phyloP scores from a whole-genome alignment of 495 filamentous ascomycete species.

The Talaromyces stipitatus region DNA sequence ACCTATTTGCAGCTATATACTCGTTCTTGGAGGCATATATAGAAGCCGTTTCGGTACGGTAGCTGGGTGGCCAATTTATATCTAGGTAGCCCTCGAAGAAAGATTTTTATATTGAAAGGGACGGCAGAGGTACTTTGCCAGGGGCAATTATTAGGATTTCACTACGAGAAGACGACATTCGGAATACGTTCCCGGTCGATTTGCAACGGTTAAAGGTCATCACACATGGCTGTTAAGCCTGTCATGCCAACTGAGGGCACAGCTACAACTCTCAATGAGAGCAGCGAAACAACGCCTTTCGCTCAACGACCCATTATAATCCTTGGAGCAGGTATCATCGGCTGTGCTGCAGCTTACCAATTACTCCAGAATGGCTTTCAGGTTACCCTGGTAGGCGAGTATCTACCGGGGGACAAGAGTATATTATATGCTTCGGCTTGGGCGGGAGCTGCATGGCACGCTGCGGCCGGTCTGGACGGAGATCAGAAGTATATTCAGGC shows the following conservation, averaged over 20 bases:
- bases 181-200: too few relatives aligned
- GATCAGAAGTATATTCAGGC: conserved; percentile 34
- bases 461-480: conserved; percentile 29
- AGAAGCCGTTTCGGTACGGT: not conserved
- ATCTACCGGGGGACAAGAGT: conserved; percentile 32
- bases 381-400: conserved; percentile 33
- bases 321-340: conserved; percentile 36
- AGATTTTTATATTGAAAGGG: not conserved
- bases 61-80: not conserved
- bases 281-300: conserved; percentile 15
- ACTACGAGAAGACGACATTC: too few relatives aligned
- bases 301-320: conserved; percentile 32
- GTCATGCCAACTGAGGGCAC: not conserved
- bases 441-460: conserved; percentile 40
- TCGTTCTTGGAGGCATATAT: not conserved
- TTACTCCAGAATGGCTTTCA: conserved; percentile 30
- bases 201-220: too few relatives aligned
- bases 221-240: not conserved
- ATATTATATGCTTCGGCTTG: conserved; percentile 39
- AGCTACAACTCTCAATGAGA: not conserved
- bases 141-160: too few relatives aligned
- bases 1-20: not conserved
- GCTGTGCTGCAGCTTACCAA: conserved; percentile 33
- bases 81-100: not conserved
- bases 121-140: not conserved